Conservation (phyloP, 2,329 filamentous ascomycete species). For the Colletotrichum tofieldiae region DNA sequence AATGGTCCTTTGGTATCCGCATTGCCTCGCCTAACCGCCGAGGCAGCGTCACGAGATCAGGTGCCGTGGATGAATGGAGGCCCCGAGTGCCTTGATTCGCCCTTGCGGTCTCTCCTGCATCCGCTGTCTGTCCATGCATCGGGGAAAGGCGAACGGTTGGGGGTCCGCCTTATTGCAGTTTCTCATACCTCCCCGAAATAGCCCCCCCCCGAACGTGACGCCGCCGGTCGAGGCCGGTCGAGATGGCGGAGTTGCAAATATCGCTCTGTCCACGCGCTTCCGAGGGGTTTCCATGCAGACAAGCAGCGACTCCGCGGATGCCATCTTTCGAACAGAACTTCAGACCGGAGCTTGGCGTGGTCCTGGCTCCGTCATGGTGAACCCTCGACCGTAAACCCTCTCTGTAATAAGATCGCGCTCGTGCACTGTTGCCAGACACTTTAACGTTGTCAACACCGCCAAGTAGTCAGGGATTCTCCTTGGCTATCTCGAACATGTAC, state of each 20-base stretch:
- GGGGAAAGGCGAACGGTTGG: neutral
- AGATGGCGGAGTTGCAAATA: slow-evolving; percentile 6
- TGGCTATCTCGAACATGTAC: slow-evolving; percentile 38
- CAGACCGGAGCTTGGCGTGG: neutral
- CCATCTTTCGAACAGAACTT: neutral
- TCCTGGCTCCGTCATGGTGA: neutral
- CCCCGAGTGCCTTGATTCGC: slow-evolving; percentile 28
- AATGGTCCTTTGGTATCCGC: slow-evolving; percentile 1
- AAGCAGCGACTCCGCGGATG: slow-evolving; percentile 6
- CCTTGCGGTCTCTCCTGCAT: neutral
- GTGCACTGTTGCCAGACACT: slow-evolving; percentile 23
- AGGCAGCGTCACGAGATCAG: slow-evolving; percentile 35
- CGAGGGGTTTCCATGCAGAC: slow-evolving; percentile 15
- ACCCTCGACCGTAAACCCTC: neutral
- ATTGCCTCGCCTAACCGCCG: slow-evolving; percentile 33
- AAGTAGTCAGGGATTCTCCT: slow-evolving; percentile 23
- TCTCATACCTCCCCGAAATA: slow-evolving; percentile 17
- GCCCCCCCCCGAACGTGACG: neutral
- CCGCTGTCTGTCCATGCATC: slow-evolving; percentile 23
- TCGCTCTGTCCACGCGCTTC: neutral
- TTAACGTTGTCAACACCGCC: slow-evolving; percentile 7
- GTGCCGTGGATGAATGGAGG: slow-evolving; percentile 23
- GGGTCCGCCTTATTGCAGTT: slow-evolving; percentile 13
- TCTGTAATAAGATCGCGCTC: slow-evolving; percentile 11
- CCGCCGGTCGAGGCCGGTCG: slow-evolving; percentile 17